phyloP scores from a whole-genome alignment of 2,329 filamentous ascomycete species.

The Aspergillus piperis region DNA sequence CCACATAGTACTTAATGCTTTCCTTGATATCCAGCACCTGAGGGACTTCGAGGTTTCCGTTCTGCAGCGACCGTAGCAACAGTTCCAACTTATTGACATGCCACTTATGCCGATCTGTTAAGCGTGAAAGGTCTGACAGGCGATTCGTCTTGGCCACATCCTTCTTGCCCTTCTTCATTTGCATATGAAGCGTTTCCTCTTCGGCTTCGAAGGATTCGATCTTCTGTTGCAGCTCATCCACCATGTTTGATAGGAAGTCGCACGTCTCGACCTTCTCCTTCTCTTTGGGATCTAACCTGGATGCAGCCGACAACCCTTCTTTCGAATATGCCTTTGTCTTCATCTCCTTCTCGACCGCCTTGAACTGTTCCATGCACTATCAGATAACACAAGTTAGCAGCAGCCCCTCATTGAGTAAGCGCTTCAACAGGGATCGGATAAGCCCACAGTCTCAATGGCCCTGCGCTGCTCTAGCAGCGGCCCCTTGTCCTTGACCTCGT shows the following conservation, averaged over 20 bases:
- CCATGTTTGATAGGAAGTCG: slow-evolving; percentile 82
- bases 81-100: slow-evolving; percentile 92
- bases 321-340: slow-evolving; percentile 99
- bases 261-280: slow-evolving; percentile 87
- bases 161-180: slow-evolving; percentile 93
- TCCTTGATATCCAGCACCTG: slow-evolving; percentile 89
- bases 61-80: slow-evolving; percentile 85
- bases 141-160: slow-evolving; percentile 80
- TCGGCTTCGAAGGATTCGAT: slow-evolving; percentile 93
- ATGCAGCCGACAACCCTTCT: slow-evolving; percentile 87
- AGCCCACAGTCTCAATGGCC: slow-evolving; percentile 86
- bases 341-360: slow-evolving; percentile 99
- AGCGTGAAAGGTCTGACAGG: slow-evolving; percentile 78
- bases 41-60: slow-evolving; percentile 83
- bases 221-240: slow-evolving; percentile 90
- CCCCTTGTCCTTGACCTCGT: slow-evolving; percentile 99
- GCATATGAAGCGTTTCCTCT: slow-evolving; percentile 79
- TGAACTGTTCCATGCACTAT: slow-evolving; percentile 91
- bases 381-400: slow-evolving; percentile 33
- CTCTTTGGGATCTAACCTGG: slow-evolving; percentile 95
- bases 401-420: slow-evolving; percentile 9
- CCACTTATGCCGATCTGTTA: slow-evolving; percentile 94
- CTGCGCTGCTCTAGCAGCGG: slow-evolving; percentile 91
- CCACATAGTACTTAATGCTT: slow-evolving; percentile 91
- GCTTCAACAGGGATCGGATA: slow-evolving; percentile 11